These are phyloP conservation scores for Trichomonas tenax DNA, from an alignment of 208 protist species.

Conservation along the genomic window DNA sequence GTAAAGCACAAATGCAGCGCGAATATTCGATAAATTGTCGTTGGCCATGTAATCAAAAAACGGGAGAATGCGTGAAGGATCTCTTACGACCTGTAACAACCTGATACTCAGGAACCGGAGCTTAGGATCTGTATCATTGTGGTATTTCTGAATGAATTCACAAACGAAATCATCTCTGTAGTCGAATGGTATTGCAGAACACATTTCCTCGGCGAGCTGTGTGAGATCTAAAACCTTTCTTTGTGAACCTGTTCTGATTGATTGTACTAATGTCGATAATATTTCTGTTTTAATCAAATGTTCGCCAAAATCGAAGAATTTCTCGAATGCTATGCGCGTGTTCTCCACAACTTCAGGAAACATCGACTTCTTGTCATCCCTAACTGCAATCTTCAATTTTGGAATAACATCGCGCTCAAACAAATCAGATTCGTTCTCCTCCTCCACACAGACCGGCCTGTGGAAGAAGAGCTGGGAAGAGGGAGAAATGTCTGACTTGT, in stretches of 20 bases:
- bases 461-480: too few relatives aligned
- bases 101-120: background rate
- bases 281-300: background rate
- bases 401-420: background rate
- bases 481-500: too few relatives aligned
- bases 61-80: background rate
- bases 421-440: background rate
- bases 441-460: background rate
- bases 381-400: background rate
- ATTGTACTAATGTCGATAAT: background rate
- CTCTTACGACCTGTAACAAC: background rate
- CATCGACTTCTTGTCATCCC: background rate
- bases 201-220: background rate
- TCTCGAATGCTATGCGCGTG: background rate
- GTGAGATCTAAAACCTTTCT: background rate
- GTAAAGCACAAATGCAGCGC: background rate
- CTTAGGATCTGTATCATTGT: background rate
- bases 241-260: background rate
- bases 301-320: background rate
- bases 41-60: background rate
- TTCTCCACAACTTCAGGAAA: background rate
- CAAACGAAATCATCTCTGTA: background rate
- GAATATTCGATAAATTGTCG: background rate
- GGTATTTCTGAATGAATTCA: background rate
- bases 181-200: background rate